phyloP scores from a whole-genome alignment of 2,329 filamentous ascomycete species.

The Celoporthe dispersa region DNA sequence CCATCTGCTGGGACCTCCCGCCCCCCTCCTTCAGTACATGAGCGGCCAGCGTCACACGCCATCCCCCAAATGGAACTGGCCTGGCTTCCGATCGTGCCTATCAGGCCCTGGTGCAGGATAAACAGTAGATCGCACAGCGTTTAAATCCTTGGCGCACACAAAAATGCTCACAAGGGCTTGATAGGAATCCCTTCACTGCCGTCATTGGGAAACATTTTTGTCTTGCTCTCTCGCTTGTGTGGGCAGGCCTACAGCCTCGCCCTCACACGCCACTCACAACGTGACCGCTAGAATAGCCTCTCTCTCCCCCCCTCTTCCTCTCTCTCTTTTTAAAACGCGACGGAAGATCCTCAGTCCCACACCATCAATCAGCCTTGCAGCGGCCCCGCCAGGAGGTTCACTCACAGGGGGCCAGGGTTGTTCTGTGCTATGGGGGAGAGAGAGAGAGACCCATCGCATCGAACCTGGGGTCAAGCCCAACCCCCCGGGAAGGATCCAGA shows the following conservation, averaged over 20 bases:
- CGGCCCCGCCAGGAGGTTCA: neutral
- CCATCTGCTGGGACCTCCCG: neutral
- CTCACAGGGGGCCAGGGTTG: neutral
- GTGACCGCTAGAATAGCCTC: neutral
- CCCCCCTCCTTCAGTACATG: neutral
- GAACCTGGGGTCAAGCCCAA: neutral
- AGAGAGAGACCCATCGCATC: neutral
- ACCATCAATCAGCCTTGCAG: neutral
- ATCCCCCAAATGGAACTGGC: conserved; percentile 1
- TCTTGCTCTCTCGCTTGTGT: neutral
- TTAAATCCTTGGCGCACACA: conserved; percentile 4
- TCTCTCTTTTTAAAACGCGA: neutral
- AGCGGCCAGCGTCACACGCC: conserved; percentile 6
- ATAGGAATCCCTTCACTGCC: neutral
- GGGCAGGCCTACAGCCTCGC: neutral
- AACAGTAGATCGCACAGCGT: conserved; percentile 1
- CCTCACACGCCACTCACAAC: neutral
- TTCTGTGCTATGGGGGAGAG: neutral
- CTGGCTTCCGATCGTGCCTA: conserved; percentile 4
- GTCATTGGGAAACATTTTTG: neutral
- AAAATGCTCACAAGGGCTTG: neutral
- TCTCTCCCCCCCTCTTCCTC: neutral
- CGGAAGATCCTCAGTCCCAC: neutral
- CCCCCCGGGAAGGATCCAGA: neutral
- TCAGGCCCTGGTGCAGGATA: conserved; percentile 1